A percentile compares a stretch with the other conserved stretches of the same genome.
phyloP scores from a whole-genome alignment of 768 basidiomycete species.

The Coprinopsis cinerea region DNA sequence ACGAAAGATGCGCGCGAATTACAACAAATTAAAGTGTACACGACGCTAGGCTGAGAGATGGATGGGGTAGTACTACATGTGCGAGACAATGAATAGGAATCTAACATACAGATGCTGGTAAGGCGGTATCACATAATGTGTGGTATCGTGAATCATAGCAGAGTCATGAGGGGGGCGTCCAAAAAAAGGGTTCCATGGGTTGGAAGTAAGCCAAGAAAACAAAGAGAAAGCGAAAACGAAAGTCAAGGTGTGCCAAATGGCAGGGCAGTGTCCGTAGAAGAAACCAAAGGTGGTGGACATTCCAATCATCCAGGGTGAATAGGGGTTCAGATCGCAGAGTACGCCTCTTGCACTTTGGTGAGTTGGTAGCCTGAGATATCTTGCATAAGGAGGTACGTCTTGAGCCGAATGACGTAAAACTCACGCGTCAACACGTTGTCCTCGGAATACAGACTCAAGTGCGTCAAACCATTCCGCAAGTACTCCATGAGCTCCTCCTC shows the following conservation, averaged over 20 bases:
- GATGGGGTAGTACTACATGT: slow-evolving; percentile 4
- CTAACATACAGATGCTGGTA: slow-evolving; percentile 4
- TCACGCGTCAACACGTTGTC: slow-evolving; percentile 42
- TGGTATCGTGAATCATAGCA: slow-evolving; percentile 8
- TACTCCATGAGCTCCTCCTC: slow-evolving; percentile 40
- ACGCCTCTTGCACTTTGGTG: slow-evolving; percentile 41
- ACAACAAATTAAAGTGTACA: not conserved
- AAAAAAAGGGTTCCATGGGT: slow-evolving; percentile 1
- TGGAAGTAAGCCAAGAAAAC: not conserved
- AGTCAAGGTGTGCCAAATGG: slow-evolving; percentile 8
- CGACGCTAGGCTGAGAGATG: slow-evolving; percentile 2
- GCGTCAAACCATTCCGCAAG: slow-evolving; percentile 33
- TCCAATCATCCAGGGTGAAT: slow-evolving; percentile 6
- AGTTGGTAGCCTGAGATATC: slow-evolving; percentile 35
- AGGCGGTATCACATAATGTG: slow-evolving; percentile 8
- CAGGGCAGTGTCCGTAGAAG: slow-evolving; percentile 11
- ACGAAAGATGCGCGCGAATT: too few relatives aligned
- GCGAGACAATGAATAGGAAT: not conserved
- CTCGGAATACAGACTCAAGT: slow-evolving; percentile 37
- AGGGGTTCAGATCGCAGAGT: slow-evolving; percentile 28
- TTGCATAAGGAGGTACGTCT: slow-evolving; percentile 8
- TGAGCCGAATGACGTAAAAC: slow-evolving; percentile 17
- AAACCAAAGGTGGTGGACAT: slow-evolving; percentile 7
- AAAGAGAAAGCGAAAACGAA: slow-evolving; percentile 2
- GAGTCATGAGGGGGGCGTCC: slow-evolving; percentile 5